Conservation (phyloP, 768 basidiomycete genomes). For the Dacryopinax spathularia region DNA sequence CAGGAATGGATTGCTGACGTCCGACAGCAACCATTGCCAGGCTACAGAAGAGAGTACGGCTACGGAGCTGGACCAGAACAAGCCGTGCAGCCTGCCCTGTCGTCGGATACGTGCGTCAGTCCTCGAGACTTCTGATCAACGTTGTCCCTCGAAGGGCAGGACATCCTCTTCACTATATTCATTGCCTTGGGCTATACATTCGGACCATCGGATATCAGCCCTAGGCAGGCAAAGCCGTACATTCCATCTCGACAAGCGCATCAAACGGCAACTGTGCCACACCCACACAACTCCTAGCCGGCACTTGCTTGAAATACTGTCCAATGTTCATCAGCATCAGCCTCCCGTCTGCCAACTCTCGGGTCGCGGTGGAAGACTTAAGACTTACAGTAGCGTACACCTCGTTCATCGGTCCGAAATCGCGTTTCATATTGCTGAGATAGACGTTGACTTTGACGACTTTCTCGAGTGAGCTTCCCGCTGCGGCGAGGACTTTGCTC, state of each 20-base stretch:
- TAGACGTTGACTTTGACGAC: background rate
- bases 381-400: background rate
- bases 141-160: no score
- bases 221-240: background rate
- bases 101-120: no score
- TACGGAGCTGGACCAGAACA: no score
- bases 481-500: background rate
- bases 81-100: no score
- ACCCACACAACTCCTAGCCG: background rate
- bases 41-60: no score
- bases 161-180: no score
- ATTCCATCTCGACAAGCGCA: conserved; percentile 1
- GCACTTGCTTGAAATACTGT: background rate
- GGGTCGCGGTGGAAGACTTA: background rate
- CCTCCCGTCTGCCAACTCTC: background rate
- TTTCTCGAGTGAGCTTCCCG: background rate
- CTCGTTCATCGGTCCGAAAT: conserved; percentile 4
- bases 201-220: background rate
- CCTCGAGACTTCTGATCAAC: no score
- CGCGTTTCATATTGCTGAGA: background rate
- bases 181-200: no score
- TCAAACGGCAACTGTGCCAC: background rate
- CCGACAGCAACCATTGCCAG: no score
- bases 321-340: background rate
- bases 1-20: no score